Base-by-base conservation (phyloP, 139 green algal species). In the Chlamydomonas sp. region DNA sequence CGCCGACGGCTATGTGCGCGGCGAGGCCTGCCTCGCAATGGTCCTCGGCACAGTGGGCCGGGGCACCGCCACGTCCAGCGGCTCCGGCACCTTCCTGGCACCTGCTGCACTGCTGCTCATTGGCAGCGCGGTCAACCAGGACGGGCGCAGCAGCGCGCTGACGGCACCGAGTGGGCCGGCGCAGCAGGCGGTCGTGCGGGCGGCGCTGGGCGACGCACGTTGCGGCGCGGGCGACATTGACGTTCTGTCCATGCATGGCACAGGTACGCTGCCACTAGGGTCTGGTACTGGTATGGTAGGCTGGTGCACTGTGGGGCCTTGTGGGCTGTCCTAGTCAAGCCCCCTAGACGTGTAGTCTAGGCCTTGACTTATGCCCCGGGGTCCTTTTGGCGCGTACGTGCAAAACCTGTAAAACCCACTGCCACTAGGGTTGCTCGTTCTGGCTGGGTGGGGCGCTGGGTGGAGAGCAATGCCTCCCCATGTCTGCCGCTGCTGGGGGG, bases 91-190 rank as follows among this genome's bases (percentile, higher is more conserved):
- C 31, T n/a, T 22, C 1, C 48, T 43, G 13, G 73, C 43, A 16
- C 43, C 36, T 3, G 49, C 71, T 26, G 38, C 58, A 3, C 58
- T 81, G 5, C 24, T 65, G 33, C 24, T 31, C 64, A 65, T 89
- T 1, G 84, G 77, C 20, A 85, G 48, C 5, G 76, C 82, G 28
- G 77, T 90, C 2, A 88, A 90, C 73, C 82, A 90, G 66, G 90
- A 96, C 69, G 89, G 88, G 1, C 84, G 88, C 71, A 90, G 81
- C 65, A 90, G 83, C 72, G 81, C 79, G 60, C 77, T 97, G 43
- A 96, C 91, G 0, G 90, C 91, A 5, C 91, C 91, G 39, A 95
- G 92, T 72, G 91, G 90, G 0, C 88, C 90, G 3, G 84, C 89
- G 24, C 91, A 97, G 78, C 82, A 92, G 73, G 75, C 70, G 24